Evolutionary conservation across 208 protist species (phyloP), one percentile per base, ranked within the genome.

Genomic region (Phytomonas francai): DNA sequence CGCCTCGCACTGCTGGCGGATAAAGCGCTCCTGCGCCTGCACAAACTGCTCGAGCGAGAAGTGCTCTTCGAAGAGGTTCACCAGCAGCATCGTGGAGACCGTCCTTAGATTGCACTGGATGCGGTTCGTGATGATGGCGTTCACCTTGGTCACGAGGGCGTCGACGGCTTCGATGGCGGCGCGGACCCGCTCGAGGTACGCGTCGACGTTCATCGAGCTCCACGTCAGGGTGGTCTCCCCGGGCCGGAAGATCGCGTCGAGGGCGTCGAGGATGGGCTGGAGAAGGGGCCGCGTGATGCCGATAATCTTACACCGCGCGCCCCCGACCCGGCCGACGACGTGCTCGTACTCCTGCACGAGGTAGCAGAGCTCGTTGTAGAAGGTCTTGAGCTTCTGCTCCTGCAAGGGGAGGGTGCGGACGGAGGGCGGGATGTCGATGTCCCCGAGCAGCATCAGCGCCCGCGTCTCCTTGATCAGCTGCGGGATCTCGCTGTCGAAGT

Each of bases 381-480:
- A 98, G 63, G 84, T 79, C 78, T 98, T 97, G 30, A 98, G 90
- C 74, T 97, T 94, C 70, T 97, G 88, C 81, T 98, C 95, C 79
- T 98, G 92, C 83, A 98, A 91, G 34, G 98, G 73, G 59, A 98
- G 88, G 51, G 87, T 79, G 70, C 90, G 93, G 29, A 92, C 96
- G 12, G 76, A 67, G 27, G 84, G 73, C 8, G 98, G 96, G 16
- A 98, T 85, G 30, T 98, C 85, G 61, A 98, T 86, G 71, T 94
- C 89, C 51, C 95, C 95, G 32, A 98, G 77, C 62, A 96, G 79
- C 87, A 97, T 88, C 34, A 98, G 82, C 59, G 88, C 93, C 69
- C 97, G 93, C 9, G 95, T 94, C 78, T 99, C 98, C 68, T 97
- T 92, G 74, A 98, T 98, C n/a, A 98, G 88, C 83, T 98, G 92